Percentiles rank a stretch among this genome's conserved stretches.
These are phyloP conservation scores for Candida albicans DNA, from an alignment of 1,139 yeast species.

Conservation along the genomic window DNA sequence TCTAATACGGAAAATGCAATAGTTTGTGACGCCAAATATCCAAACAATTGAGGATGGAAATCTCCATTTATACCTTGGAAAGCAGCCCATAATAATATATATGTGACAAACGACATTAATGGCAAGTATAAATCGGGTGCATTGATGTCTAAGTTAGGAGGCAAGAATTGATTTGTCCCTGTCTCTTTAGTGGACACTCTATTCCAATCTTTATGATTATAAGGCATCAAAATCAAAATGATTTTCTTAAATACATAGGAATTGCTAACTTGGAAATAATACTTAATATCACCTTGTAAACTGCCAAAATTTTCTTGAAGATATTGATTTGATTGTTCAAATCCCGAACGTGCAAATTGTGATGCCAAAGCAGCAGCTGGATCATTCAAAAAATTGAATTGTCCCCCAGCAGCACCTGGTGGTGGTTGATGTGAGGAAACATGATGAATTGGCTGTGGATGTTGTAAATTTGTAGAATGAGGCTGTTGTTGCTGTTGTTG, in stretches of 20 bases:
- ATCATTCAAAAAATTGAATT: conserved; percentile 55
- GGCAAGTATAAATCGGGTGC: conserved; percentile 98
- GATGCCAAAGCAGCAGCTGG: conserved; percentile 86
- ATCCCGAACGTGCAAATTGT: conserved; percentile 84
- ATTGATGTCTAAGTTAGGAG: conserved; percentile 80
- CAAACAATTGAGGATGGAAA: conserved; percentile 91
- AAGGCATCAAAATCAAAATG: conserved; percentile 78
- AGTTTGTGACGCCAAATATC: conserved; percentile 87
- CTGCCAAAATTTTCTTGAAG: conserved; percentile 68
- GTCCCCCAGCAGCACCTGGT: conserved; percentile 15
- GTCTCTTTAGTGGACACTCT: conserved; percentile 51
- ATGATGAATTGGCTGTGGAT: conserved; percentile 24
- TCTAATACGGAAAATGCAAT: conserved; percentile 81
- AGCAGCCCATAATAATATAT: conserved; percentile 80
- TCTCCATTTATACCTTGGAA: conserved; percentile 86
- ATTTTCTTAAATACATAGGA: conserved; percentile 78
- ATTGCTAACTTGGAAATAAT: conserved; percentile 91
- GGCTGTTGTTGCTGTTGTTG: conserved; percentile 26
- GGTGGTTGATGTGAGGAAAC: conserved; percentile 24
- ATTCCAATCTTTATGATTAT: conserved; percentile 78
- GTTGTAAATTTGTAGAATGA: conserved; percentile 20
- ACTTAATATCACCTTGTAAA: conserved; percentile 53
- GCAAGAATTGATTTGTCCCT: conserved; percentile 53
- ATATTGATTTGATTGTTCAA: conserved; percentile 69
- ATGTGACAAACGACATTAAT: conserved; percentile 87